phyloP scores from a whole-genome alignment of 176 grass and related monocot genomes.

The Cenchrus fungigraminus region DNA sequence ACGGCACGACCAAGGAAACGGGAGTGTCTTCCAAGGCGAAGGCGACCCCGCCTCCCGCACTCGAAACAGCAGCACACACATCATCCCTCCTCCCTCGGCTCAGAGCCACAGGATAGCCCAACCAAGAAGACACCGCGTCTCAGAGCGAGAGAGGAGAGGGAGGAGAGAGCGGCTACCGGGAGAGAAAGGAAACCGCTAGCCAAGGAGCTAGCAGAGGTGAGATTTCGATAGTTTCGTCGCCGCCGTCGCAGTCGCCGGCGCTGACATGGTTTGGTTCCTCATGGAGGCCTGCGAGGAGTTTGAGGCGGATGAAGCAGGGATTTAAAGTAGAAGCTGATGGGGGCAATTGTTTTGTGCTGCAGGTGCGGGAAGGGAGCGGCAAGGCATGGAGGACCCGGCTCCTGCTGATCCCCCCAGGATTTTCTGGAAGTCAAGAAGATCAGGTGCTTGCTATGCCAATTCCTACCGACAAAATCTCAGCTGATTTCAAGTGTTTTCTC shows the following conservation, averaged over 20 bases:
- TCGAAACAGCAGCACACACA: not conserved
- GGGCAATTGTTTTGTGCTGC: slow-evolving; percentile 20
- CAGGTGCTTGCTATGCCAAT: slow-evolving; percentile 55
- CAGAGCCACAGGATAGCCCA: slow-evolving; percentile 56
- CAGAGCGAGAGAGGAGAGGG: too few relatives aligned
- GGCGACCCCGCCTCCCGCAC: not conserved
- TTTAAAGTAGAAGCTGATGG: slow-evolving; percentile 4
- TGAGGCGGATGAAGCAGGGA: too few relatives aligned
- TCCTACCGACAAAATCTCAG: not conserved
- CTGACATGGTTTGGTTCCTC: not conserved
- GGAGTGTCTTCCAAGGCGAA: slow-evolving; percentile 51
- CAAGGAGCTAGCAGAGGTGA: slow-evolving; percentile 31
- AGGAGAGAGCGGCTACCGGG: not conserved
- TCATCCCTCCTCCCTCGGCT: slow-evolving; percentile 4
- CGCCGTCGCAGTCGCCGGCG: not conserved
- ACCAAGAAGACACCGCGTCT: not conserved
- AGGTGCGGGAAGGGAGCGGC: slow-evolving; percentile 24
- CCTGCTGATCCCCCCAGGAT: slow-evolving; percentile 64
- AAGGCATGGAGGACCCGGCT: slow-evolving; percentile 58
- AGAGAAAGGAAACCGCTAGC: not conserved
- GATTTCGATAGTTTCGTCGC: not conserved
- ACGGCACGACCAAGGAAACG: slow-evolving; percentile 38
- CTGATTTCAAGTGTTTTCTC: not conserved
- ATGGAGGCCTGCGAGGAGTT: slow-evolving; percentile 4
- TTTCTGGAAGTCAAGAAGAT: slow-evolving; percentile 92